phyloP scores from a whole-genome alignment of 2,329 filamentous ascomycete genomes.

The Arachnomyces sp. region DNA sequence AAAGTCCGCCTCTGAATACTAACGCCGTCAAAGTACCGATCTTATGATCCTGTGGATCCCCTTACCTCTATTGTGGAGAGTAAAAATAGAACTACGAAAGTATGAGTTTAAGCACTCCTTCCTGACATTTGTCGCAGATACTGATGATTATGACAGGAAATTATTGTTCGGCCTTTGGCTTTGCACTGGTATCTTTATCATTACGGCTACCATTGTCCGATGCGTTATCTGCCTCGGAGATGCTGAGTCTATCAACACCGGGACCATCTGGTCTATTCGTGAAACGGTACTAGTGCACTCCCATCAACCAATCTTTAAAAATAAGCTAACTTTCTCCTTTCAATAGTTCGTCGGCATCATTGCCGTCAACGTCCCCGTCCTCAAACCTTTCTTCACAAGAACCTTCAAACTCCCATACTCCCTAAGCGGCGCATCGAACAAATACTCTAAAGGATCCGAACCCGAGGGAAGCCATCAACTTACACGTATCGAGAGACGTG shows the following conservation, averaged over 20 bases:
- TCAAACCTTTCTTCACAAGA: slow-evolving; percentile 34
- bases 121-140: background rate
- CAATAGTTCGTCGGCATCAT: slow-evolving; percentile 38
- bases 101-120: slow-evolving; percentile 4
- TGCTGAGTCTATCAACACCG: slow-evolving; percentile 31
- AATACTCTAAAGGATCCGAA: background rate
- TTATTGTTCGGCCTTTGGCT: slow-evolving; percentile 33
- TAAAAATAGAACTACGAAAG: slow-evolving; percentile 30
- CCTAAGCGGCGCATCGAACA: slow-evolving; percentile 1
- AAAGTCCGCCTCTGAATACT: background rate
- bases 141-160: slow-evolving; percentile 20
- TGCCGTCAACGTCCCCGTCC: slow-evolving; percentile 36
- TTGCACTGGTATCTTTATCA: slow-evolving; percentile 40
- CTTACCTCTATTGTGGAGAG: slow-evolving; percentile 34
- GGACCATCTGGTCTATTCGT: slow-evolving; percentile 38
- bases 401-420: slow-evolving; percentile 9
- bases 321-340: background rate
- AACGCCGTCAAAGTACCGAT: slow-evolving; percentile 28
- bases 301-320: background rate
- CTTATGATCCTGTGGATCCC: slow-evolving; percentile 34
- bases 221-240: slow-evolving; percentile 32
- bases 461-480: slow-evolving; percentile 1
- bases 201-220: slow-evolving; percentile 36
- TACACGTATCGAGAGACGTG: slow-evolving; percentile 2
- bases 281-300: slow-evolving; percentile 27